These are phyloP conservation scores for Daldinia vernicosa DNA, from an alignment of 495 filamentous ascomycete genomes.

Conservation along the genomic window DNA sequence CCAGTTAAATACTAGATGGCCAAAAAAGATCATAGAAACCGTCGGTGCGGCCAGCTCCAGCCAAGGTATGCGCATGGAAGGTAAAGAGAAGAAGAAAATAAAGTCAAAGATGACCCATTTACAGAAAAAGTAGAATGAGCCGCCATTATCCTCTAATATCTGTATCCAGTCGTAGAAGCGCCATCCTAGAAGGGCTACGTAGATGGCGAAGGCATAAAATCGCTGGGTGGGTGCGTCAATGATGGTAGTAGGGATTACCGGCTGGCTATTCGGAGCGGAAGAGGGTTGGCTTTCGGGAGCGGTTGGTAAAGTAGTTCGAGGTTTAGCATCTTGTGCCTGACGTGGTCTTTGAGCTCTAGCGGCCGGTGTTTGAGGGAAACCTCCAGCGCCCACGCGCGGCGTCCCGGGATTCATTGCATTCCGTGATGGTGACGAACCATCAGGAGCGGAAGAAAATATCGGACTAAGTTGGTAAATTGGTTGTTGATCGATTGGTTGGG, in stretches of 20 bases:
- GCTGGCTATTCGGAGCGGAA: conserved; percentile 50
- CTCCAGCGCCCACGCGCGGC: conserved; percentile 51
- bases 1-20: conserved; percentile 75
- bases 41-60: conserved; percentile 84
- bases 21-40: conserved; percentile 69
- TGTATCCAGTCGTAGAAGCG: conserved; percentile 82
- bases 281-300: conserved; percentile 48
- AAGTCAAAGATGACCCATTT: conserved; percentile 92
- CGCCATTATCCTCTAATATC: conserved; percentile 76
- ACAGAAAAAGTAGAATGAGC: conserved; percentile 85
- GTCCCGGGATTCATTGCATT: conserved; percentile 58
- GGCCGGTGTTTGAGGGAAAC: conserved; percentile 54
- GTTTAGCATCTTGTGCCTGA: conserved; percentile 28
- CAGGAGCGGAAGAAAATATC: conserved; percentile 14
- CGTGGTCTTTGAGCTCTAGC: conserved; percentile 27
- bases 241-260: conserved; percentile 76
- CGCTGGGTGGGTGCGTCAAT: conserved; percentile 90
- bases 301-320: conserved; percentile 43
- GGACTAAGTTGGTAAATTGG: neutral
- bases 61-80: conserved; percentile 91
- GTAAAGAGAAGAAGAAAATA: conserved; percentile 83
- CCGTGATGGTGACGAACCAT: conserved; percentile 46
- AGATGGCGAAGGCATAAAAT: conserved; percentile 82
- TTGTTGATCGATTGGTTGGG: neutral
- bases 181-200: conserved; percentile 76